Evolutionary conservation across 768 basidiomycete species (phyloP).

Genomic region (Amanita rimosa): DNA sequence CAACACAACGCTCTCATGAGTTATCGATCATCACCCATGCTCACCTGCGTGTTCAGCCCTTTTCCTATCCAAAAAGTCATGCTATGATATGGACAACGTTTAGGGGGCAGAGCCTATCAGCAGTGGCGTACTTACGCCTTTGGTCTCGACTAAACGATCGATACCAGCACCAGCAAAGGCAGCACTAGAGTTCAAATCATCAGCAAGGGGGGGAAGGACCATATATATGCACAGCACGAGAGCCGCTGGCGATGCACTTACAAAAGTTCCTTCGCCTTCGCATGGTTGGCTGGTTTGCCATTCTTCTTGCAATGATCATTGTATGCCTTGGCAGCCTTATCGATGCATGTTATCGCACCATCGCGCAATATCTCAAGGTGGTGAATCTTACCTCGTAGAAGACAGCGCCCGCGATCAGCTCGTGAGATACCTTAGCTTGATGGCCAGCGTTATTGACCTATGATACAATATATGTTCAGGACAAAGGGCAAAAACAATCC

Average conservation of each 20-base stretch:
- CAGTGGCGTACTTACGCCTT: slow-evolving; percentile 20
- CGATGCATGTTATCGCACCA: background rate
- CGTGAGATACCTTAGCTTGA: slow-evolving; percentile 50
- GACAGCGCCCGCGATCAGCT: slow-evolving; percentile 58
- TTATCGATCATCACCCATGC: background rate
- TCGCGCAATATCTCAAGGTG: background rate
- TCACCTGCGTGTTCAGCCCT: slow-evolving; percentile 15
- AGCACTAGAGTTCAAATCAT: slow-evolving; percentile 25
- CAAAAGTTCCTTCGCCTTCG: slow-evolving; percentile 46
- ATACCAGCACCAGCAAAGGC: slow-evolving; percentile 44
- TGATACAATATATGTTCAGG: slow-evolving; percentile 1
- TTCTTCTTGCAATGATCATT: slow-evolving; percentile 38
- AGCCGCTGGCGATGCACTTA: slow-evolving; percentile 16
- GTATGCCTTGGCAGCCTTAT: slow-evolving; percentile 52
- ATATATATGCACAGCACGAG: too few relatives aligned
- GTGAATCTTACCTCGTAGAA: slow-evolving; percentile 38
- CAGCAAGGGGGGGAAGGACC: background rate
- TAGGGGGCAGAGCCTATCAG: background rate
- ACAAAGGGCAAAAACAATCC: too few relatives aligned
- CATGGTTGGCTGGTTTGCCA: slow-evolving; percentile 40
- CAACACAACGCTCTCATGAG: too few relatives aligned
- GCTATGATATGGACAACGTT: slow-evolving; percentile 5
- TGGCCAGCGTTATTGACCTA: slow-evolving; percentile 41
- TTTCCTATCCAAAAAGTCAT: slow-evolving; percentile 14
- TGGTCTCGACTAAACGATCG: slow-evolving; percentile 44